Conservation (phyloP, 1,284 basidiomycete genomes). For the Porogramme epimiltina region DNA sequence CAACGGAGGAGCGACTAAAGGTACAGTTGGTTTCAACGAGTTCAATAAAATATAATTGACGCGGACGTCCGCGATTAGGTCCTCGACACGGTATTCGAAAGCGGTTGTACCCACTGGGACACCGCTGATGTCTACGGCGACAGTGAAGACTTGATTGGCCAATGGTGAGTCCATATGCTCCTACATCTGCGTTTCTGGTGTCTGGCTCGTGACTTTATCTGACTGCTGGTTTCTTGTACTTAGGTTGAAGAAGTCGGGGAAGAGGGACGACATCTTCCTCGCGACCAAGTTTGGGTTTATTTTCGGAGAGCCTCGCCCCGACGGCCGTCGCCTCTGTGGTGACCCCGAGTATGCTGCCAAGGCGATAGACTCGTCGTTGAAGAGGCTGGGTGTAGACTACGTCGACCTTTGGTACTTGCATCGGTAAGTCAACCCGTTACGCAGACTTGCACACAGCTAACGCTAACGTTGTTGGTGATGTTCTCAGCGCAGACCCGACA, state of each 20-base stretch:
- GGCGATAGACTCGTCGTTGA: conserved; percentile 36
- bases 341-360: conserved; percentile 32
- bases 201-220: no score
- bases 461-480: no score
- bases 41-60: conserved; percentile 23
- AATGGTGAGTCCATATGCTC: conserved; percentile 24
- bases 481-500: conserved; percentile 22
- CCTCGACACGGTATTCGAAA: conserved; percentile 29
- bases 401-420: conserved; percentile 44
- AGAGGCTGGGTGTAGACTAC: conserved; percentile 36
- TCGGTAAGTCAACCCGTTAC: conserved; percentile 21
- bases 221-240: neutral
- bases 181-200: no score
- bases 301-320: neutral
- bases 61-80: conserved; percentile 19
- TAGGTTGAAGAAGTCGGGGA: conserved; percentile 40
- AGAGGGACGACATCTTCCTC: conserved; percentile 45
- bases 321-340: conserved; percentile 17
- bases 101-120: conserved; percentile 32
- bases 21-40: conserved; percentile 22
- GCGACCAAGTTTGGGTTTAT: conserved; percentile 46
- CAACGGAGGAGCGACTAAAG: neutral
- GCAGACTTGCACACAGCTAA: no score
- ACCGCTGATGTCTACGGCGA: conserved; percentile 33
- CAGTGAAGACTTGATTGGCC: conserved; percentile 32